phyloP scores from a whole-genome alignment of 352 stramenopile species.

The Pythium vanterpoolii region DNA sequence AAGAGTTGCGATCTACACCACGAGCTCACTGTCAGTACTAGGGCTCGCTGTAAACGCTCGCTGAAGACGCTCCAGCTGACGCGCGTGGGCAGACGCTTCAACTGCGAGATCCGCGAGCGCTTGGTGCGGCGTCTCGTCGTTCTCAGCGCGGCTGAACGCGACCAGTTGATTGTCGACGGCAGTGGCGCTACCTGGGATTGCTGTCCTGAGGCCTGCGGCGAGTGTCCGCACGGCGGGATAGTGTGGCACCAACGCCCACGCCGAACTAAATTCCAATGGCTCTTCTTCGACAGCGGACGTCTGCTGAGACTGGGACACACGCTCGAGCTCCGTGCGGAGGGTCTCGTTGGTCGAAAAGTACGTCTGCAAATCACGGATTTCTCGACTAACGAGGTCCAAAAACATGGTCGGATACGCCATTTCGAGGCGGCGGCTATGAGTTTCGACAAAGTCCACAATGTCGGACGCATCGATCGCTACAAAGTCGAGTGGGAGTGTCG shows the following conservation, averaged over 20 bases:
- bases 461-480: slow-evolving; percentile 7
- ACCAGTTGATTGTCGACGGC: neutral
- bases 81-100: slow-evolving; percentile 16
- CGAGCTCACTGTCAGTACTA: neutral
- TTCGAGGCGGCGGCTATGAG: slow-evolving; percentile 26
- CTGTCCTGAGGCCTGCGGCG: slow-evolving; percentile 23
- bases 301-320: neutral
- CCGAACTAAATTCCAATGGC: slow-evolving; percentile 7
- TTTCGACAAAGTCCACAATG: slow-evolving; percentile 28
- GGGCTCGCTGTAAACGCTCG: neutral
- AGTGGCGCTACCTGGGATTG: neutral
- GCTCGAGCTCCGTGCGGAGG: slow-evolving; percentile 3
- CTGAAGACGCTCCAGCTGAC: slow-evolving; percentile 6
- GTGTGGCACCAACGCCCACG: slow-evolving; percentile 16
- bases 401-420: slow-evolving; percentile 20
- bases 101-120: slow-evolving; percentile 15
- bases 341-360: neutral
- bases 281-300: neutral
- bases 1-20: no score
- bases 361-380: slow-evolving; percentile 25
- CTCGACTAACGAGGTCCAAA: slow-evolving; percentile 21
- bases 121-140: slow-evolving; percentile 9
- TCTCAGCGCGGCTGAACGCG: slow-evolving; percentile 2
- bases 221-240: slow-evolving; percentile 14
- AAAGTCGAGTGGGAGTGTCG: slow-evolving; percentile 27